Base-by-base conservation (phyloP, 306 rosid genomes). In the Comarum palustre region DNA sequence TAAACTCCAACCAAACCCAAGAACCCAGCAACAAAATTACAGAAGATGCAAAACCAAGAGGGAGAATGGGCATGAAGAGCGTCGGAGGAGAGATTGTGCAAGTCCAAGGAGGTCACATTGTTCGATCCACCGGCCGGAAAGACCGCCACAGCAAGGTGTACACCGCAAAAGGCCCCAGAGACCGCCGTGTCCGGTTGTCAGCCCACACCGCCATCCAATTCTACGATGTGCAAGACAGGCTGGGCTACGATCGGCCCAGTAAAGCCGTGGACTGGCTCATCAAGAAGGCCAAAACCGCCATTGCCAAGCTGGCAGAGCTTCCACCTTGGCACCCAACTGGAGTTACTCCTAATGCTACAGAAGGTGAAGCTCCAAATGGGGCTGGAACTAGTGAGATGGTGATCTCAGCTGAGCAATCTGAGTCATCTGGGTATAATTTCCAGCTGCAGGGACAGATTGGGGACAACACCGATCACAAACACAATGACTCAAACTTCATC, bases 231-330 rank as follows among this genome's bases (percentile, higher is more conserved):
- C 98, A 93, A 46, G 96, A 93, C 72, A 90, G 96, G 0, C 76
- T 90, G 17, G 96, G 98, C 69, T 93, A 87, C 61, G 96, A 93
- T 68, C 76, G 96, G 9, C 93, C 96, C 4, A 93, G 96, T 79
- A 90, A 87, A 67, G 98, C 96, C 8, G 93, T 93, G 6, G 97
- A 90, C 59, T 93, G 97, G 97, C 98, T 93, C 78, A 93, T 93
- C 82, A 86, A 81, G 61, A 93, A 87, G 41, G 98, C 97, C 0
- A 83, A 82, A 51, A 66, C 82, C 43, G 81, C 97, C 82, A 93
- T 90, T 55, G 93, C 89, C 78, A 89, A 84, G 73, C 93, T 90
- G 0, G 88, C 84, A 0, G 87, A 87, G 85, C 90, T 90, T 32
- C 92, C 94, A 12, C 90, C 96, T 3, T 88, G 86, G 83, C 73